Evolutionary conservation across 345 rosid genomes (phyloP), one percentile per base, ranked within the genome.

Genomic region (Kandelia obovata): DNA sequence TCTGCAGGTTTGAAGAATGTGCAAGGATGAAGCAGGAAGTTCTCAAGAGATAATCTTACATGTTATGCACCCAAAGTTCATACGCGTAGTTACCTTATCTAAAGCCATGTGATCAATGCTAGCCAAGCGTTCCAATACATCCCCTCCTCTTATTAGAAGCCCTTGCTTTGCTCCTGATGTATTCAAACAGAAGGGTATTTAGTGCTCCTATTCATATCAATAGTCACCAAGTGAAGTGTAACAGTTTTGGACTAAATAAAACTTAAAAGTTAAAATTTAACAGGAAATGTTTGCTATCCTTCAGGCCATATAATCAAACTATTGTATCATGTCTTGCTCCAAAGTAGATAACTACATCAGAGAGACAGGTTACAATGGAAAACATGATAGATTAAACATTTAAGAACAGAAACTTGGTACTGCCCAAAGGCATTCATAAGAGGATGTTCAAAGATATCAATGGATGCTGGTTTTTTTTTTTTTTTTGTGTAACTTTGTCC

Each of bases 71-170:
- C 49, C 49, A 43, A 43, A 43, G 17, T 43, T 43, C 17, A 6
- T 52, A n/a, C 61, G 30, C 58, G 69, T 58, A 52, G 63, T 30
- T 80, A 94, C 97, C 96, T 94, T 94, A 80, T 94, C 98, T 46
- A 91, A 78, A 79, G 97, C 98, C 60, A 91, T 71, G 82, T 78
- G 80, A 75, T 88, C 85, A 60, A 89, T 71, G 73, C 85, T 78
- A 53, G 98, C 92, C 77, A 94, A 80, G 58, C 93, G 96, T 84
- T 94, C 97, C 66, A 91, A 84, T 73, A 88, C 96, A 83, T 91
- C 96, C 70, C 96, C 97, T 76, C 98, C 98, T 83, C 98, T 86
- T 77, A 94, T 86, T 70, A 94, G 89, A 81, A 89, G 92, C 71
- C 98, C 98, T 67, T 88, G 90, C 81, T 81, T 89, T 73, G 97